These are phyloP conservation scores for Fusarium sterilihyphosum DNA, from an alignment of 2,329 filamentous ascomycete species.

Conservation along the genomic window DNA sequence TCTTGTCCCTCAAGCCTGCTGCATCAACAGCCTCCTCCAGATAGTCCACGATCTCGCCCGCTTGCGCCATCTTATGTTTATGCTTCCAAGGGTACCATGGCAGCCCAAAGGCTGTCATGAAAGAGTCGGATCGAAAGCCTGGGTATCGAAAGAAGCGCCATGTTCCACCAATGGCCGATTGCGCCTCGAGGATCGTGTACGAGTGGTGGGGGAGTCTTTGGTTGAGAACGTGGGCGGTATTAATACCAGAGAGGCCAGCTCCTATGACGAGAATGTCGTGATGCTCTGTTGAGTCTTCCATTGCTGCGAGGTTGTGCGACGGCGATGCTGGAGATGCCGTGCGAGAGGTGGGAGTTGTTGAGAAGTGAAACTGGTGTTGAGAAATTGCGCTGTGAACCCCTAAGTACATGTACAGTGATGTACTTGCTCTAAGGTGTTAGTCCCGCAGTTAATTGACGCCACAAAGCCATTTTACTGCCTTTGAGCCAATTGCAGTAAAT, in stretches of 20 bases:
- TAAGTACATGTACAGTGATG: background rate
- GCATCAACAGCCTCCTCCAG: conserved; percentile 60
- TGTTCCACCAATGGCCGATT: conserved; percentile 75
- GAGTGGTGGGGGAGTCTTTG: conserved; percentile 63
- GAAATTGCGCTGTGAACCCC: background rate
- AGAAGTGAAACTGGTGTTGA: background rate
- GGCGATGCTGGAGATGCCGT: background rate
- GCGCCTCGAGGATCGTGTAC: conserved; percentile 75
- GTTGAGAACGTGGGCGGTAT: conserved; percentile 74
- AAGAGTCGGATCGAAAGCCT: conserved; percentile 74
- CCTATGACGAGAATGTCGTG: conserved; percentile 73
- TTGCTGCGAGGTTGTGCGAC: conserved; percentile 3
- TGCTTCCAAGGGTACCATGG: conserved; percentile 77
- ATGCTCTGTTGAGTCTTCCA: conserved; percentile 35
- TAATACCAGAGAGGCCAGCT: conserved; percentile 79
- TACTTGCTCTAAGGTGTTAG: background rate
- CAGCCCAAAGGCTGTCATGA: conserved; percentile 71
- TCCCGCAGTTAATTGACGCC: background rate
- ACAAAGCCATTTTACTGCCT: background rate
- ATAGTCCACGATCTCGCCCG: conserved; percentile 63
- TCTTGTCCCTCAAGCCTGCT: conserved; percentile 63
- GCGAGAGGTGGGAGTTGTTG: conserved; percentile 1
- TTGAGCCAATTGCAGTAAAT: background rate
- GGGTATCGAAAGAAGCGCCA: conserved; percentile 84
- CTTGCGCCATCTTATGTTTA: conserved; percentile 61